Evolutionary conservation across 768 basidiomycete genomes (phyloP), one percentile per base, ranked within the genome.

Genomic region (Pleurotus sapidus): DNA sequence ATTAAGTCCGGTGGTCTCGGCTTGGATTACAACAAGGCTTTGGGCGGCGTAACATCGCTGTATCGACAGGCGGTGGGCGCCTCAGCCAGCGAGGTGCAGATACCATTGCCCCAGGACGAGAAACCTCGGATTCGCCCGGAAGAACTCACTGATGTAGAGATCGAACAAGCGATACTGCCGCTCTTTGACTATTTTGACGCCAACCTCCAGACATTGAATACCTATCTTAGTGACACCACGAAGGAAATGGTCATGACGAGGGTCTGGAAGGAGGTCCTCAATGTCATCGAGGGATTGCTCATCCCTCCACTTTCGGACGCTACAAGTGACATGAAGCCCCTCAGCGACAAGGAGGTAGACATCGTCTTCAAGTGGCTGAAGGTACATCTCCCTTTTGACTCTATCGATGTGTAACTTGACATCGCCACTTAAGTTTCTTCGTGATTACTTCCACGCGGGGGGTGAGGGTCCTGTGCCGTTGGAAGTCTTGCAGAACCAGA

Each of bases 291-390:
- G 67, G 87, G 85, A 8, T 72, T 98, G 62, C 82, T 98, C 59
- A 87, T 98, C 14, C 97, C 97, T 3, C 91, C 95, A 2, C 71
- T 99, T 56, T 91, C 89, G 4, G 93, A 96, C 59, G 74, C 83
- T 15, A 77, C 88, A 8, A 93, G 93, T 45, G 91, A 94, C 55
- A 89, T 98, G 93, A 89, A 91, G 63, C 89, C 95, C 1, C 70
- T 99, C 67, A 87, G 81, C 24, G 97, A 98, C 65, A 95, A 96
- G 72, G 97, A 98, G 74, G 91, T 98, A 38, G 97, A 98, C 68
- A 89, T 98, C 58, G 96, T 95, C n/a, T 93, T 98, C 77, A 96
- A 95, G 69, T 98, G 97, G 93, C 70, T 98, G 55, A 95, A 95
- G 86, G 95, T 91, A 57, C 15, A 60, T 38, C 14, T 5, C 4